These are phyloP conservation scores for Flaveria linearis DNA, from an alignment of 129 eudicot species.

Conservation along the genomic window DNA sequence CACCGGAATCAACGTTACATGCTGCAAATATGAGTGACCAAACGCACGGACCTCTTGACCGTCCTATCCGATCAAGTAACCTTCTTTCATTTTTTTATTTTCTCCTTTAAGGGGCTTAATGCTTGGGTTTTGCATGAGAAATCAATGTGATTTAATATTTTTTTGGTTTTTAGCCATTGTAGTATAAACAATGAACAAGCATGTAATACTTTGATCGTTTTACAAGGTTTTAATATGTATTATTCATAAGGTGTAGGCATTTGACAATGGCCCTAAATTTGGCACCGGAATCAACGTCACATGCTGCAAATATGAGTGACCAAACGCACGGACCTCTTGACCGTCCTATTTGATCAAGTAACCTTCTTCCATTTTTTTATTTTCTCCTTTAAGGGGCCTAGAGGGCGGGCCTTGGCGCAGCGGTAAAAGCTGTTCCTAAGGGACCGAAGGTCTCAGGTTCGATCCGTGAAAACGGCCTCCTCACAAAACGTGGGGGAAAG, in stretches of 20 bases:
- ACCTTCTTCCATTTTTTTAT: constrained; percentile 1
- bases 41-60: constrained; percentile 64
- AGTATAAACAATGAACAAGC: not conserved
- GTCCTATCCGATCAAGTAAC: constrained; percentile 65
- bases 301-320: constrained; percentile 54
- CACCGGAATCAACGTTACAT: too few species aligned
- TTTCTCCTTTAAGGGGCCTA: not conserved
- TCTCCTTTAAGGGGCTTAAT: not conserved
- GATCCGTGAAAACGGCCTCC: too few species aligned
- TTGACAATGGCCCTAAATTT: constrained; percentile 33
- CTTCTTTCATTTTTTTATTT: not conserved
- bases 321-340: constrained; percentile 63
- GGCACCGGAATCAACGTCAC: constrained; percentile 44
- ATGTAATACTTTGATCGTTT: not conserved
- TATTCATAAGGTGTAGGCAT: constrained; percentile 53
- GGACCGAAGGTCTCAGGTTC: too few species aligned
- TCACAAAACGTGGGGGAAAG: too few species aligned
- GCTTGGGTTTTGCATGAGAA: not conserved
- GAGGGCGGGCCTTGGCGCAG: too few species aligned
- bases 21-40: too few species aligned
- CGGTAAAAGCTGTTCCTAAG: too few species aligned
- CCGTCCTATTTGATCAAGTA: constrained; percentile 63
- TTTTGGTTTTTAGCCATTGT: not conserved
- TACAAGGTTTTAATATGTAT: constrained; percentile 16
- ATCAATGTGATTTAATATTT: too few species aligned